Base-by-base conservation (phyloP, 139 green algal species). In the Picochlorum sp. region DNA sequence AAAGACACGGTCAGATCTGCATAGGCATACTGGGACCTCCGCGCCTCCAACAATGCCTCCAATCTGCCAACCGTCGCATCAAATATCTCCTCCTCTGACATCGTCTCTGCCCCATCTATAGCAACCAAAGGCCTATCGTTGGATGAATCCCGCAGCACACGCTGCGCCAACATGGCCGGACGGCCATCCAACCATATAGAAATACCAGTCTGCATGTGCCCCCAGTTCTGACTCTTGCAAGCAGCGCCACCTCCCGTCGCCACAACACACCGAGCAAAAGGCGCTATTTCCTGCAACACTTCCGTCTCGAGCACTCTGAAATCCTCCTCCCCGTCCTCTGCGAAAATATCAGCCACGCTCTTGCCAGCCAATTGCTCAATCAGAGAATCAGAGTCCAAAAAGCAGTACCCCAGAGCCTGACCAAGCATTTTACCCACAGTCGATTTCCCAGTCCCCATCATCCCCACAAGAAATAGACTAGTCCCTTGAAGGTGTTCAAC, bases 391-490 rank as follows among this genome's bases (percentile, higher is more conserved):
- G 81, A 85, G 80, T 96, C 89, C 49, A 96, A 88, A 60, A 90
- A 91, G 7, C 74, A 81, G 70, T 95, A 96, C 15, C 67, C 57
- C 13, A 88, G 67, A 3, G 72, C 71, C 24, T 72, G 57, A 18
- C 58, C 65, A 14, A 89, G 18, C 7, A 85, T 57, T 37, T 72
- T 69, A 62, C 81, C 81, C 9, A 84, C 68, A 3, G 77, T 84
- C 23, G 72, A 79, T 70, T 88, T 88, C n/a, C 82, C 82, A 63
- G 76, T 86, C 66, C 88, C 88, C 88, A 95, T 95, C 88, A 95
- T 95, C 63, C 88, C 88, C 6, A 95, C 83, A 6, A 95, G 74
- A 69, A 86, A 95, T 34, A 95, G 68, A 73, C 77, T 91, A 63
- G 80, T 90, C 55, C 86, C 87, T 16, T 75, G 56, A 16, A 95